Base-by-base conservation (phyloP, 2,329 filamentous ascomycete species). In the Truncatella angustata region DNA sequence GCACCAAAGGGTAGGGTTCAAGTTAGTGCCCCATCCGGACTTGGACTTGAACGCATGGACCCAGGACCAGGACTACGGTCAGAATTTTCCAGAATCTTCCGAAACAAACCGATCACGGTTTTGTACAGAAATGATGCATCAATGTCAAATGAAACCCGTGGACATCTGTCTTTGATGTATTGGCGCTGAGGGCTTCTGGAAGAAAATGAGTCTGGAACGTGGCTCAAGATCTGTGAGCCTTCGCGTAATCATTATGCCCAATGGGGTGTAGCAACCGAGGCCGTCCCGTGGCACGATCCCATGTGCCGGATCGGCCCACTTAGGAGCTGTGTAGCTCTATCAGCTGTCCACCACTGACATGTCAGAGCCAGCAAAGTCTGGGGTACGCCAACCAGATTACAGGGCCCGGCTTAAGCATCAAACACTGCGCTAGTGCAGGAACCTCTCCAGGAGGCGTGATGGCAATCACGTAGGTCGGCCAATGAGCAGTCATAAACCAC, bases 341-440 rank as follows among this genome's bases (percentile, higher is more conserved):
- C 45, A 49, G 9, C 34, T 36, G 45, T 49, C 21, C 30, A 39
- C 36, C 36, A 39, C 9, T 16, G 36, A 39, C 14, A 32, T 32
- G 28, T 2, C 28, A 32, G 28, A 32, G 28, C 28, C 14, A n/a
- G 12, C 16, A 43, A 26, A 23, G 40, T 43, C 40, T 4, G 40
- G 40, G 40, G 40, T 43, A 43, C 16, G 21, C 40, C 3, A 43
- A 9, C n/a, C 36, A 39, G n/a, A 6, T 18, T 35, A 11, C 26
- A 4, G 18, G 10, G 26, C 21, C 12, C 14, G 14, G 10, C n/a
- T n/a, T 16, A 16, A 28, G 16, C 44, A 34, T 26, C 18, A 28
- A 14, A 44, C 43, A 18, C 12, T 14, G 28, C 47, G 47, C 47
- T 50, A 50, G 35, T 32, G 47, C 47, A 50, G 47, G 47, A 39